Base-by-base conservation (phyloP, 441 rosid species). In the Melastoma candidum region DNA sequence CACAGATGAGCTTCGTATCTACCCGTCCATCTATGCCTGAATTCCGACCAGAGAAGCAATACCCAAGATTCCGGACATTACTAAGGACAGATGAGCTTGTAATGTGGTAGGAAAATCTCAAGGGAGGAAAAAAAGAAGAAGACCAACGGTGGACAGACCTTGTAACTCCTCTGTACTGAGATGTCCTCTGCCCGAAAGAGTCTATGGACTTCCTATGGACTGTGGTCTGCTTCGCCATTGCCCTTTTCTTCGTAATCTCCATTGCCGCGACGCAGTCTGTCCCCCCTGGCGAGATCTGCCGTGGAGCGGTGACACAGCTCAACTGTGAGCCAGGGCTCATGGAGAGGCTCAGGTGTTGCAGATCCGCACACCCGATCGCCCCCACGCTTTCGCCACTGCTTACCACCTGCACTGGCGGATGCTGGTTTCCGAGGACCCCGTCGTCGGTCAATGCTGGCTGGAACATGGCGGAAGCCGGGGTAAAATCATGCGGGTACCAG, bases 401-500 rank as follows among this genome's bases (percentile, higher is more conserved):
- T 27, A 60, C 52, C 45, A 74, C 62, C 63, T 73, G 75, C 56
- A 74, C 57, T n/a, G 12, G 26, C 56, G 45, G n/a, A 77, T 71
- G 7, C 70, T 57, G 55, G 65, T 71, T 49, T 49, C 56, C 32
- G 61, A 65, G 68, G 72, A 80, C 67, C 65, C 77, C 44, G 80
- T 63, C 2, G 41, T 70, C 56, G 27, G 46, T 76, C 24, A 72
- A 44, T 13, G 77, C 48, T 0, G 74, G 6, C 9, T 71, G 78
- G 51, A 69, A 82, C 60, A 71, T 22, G 46, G 56, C 74, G 7
- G 65, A 70, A 46, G 72, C 66, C 14, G 75, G 72, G 52, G 75
- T 59, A 0, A 73, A 60, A 29, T 72, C 77, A 41, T 76, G 83
- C 57, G 74, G 74, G 45, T 71, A 72, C 50, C 68, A 60, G 13